phyloP scores from a whole-genome alignment of 2,329 filamentous ascomycete genomes.

The Aspergillus sp. region DNA sequence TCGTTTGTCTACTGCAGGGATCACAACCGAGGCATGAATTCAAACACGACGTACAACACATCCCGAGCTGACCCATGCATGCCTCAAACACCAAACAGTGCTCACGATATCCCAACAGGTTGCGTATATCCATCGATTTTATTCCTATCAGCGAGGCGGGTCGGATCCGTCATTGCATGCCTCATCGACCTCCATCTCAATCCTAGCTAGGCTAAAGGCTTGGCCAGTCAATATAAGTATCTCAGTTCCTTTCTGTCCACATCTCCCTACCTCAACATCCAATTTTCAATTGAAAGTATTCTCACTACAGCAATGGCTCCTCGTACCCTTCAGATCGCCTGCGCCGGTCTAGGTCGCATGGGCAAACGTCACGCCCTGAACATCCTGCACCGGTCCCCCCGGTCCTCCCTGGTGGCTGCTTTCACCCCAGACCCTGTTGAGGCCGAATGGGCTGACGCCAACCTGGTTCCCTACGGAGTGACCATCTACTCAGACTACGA shows the following conservation, averaged over 20 bases:
- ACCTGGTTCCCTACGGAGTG: conserved; percentile 53
- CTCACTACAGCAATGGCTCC: not conserved
- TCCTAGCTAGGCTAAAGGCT: not conserved
- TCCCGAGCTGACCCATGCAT: too few species aligned
- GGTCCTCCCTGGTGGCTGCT: conserved; percentile 52
- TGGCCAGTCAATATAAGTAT: not conserved
- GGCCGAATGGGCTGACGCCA: conserved; percentile 50
- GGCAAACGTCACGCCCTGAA: conserved; percentile 51
- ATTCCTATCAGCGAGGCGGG: not conserved
- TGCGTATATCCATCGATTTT: not conserved
- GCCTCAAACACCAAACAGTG: too few species aligned
- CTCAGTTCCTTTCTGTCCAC: not conserved
- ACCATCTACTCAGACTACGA: conserved; percentile 55
- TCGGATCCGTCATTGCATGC: not conserved
- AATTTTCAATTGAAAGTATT: not conserved
- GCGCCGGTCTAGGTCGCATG: conserved; percentile 49
- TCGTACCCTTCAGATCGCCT: not conserved
- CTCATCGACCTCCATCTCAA: not conserved
- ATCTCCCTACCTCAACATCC: not conserved
- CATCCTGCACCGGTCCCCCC: conserved; percentile 47
- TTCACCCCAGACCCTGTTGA: conserved; percentile 48
- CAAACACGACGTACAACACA: too few species aligned
- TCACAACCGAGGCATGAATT: too few species aligned
- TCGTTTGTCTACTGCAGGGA: too few species aligned
- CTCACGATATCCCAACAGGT: not conserved